Base-by-base conservation (phyloP, 805 yeast genomes). In the Wickerhamiella vanderwaltii region DNA sequence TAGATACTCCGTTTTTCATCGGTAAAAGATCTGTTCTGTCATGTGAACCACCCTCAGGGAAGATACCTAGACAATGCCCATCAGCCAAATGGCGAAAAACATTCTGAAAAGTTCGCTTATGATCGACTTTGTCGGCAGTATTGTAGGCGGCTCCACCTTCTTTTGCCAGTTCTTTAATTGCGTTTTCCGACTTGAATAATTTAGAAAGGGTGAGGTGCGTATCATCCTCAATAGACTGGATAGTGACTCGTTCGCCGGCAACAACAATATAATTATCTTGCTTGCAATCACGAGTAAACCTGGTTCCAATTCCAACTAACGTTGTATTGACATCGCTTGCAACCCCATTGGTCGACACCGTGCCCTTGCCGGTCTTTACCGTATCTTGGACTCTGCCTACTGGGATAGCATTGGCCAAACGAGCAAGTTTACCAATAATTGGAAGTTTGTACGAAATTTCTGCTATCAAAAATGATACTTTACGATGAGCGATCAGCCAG, bases 21-120 rank as follows among this genome's bases (percentile, higher is more conserved):
- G 98, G 98, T 39, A 88, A 68, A 51, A 88, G 62, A 48, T 85
- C 93, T 0, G 97, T 77, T 50, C 98, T 70, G 59, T 88, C 98
- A 55, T 88, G 98, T 9, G 95, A 85, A 1, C 98, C 98, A 45
- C 98, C 98, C 65, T 91, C 98, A 6, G 98, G 96, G 64, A 86
- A 91, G 34, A 91, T 83, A 9, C 97, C 97, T 26, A 91, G 63
- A 48, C 93, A 83, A 43, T 82, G 75, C 31, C 91, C 86, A 45
- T 74, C 70, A 15, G 83, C 71, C 48, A 91, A 68, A 58, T 85
- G 95, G 38, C 78, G 74, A 58, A 87, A 91, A 2, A 91, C 97
- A 48, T 72, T 69, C 42, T 80, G 73, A 60, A 85, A 91, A 43
- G 91, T 95, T 34, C 68, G 66, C 13, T 83, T 72, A 61, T 91